Evolutionary conservation across 805 yeast genomes (phyloP).

Genomic region (Tanozyma kutaoensis): DNA sequence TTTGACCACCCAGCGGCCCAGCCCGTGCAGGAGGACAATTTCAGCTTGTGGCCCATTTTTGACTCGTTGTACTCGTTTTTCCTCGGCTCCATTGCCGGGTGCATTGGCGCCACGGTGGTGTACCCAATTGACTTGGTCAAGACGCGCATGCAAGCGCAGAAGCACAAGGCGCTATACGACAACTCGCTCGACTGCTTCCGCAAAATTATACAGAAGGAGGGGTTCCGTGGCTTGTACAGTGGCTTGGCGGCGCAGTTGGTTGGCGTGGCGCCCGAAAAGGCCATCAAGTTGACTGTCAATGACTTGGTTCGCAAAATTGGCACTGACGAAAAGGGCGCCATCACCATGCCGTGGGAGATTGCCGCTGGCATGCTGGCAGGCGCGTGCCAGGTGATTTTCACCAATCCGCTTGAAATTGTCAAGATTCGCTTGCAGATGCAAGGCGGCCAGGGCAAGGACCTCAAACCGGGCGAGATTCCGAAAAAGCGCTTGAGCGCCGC

Average conservation of each 20-base stretch:
- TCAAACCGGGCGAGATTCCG: conserved; percentile 24
- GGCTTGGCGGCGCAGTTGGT: conserved; percentile 90
- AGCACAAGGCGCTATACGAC: conserved; percentile 53
- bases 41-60: conserved; percentile 31
- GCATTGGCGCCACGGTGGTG: conserved; percentile 95
- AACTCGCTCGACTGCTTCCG: conserved; percentile 79
- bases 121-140: conserved; percentile 94
- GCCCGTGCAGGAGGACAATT: conserved; percentile 24
- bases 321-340: conserved; percentile 27
- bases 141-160: conserved; percentile 96
- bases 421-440: conserved; percentile 91
- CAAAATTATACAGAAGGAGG: conserved; percentile 67
- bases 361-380: conserved; percentile 92
- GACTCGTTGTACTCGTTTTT: conserved; percentile 80
- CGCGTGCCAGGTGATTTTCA: conserved; percentile 89
- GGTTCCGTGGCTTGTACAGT: conserved; percentile 74
- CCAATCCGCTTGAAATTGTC: conserved; percentile 92
- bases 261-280: conserved; percentile 98
- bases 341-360: conserved; percentile 52
- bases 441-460: conserved; percentile 37
- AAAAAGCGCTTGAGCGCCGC: conserved; percentile 41
- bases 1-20: conserved; percentile 30
- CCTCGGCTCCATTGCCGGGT: conserved; percentile 91
- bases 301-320: conserved; percentile 72
- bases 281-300: conserved; percentile 89